Conservation (phyloP, 2,329 filamentous ascomycete genomes). For the Aspergillus sergii region DNA sequence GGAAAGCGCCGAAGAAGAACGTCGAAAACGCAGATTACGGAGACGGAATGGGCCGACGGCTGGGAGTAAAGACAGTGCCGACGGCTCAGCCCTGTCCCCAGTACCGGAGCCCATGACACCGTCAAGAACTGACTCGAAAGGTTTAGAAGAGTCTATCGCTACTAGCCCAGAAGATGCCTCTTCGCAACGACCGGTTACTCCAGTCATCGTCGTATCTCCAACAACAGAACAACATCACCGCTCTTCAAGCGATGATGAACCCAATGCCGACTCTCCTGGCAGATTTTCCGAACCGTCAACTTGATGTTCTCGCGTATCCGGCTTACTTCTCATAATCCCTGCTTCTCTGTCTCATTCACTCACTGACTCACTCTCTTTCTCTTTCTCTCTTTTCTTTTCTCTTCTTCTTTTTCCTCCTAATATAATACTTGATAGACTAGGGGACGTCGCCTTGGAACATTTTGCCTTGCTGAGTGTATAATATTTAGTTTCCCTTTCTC, state of each 20-base stretch:
- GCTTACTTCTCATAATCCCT: neutral
- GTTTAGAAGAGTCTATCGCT: slow-evolving; percentile 24
- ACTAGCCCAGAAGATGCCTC: slow-evolving; percentile 25
- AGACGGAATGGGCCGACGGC: slow-evolving; percentile 58
- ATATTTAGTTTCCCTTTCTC: slow-evolving; percentile 12
- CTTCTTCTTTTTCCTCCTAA: slow-evolving; percentile 19
- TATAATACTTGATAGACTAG: slow-evolving; percentile 39
- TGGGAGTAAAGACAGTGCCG: slow-evolving; percentile 41
- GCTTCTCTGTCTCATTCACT: neutral
- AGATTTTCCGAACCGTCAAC: slow-evolving; percentile 29
- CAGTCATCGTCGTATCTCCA: slow-evolving; percentile 40
- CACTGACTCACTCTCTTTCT: too few species aligned
- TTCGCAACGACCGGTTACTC: slow-evolving; percentile 28
- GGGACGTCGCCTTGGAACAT: slow-evolving; percentile 33
- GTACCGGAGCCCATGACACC: slow-evolving; percentile 37
- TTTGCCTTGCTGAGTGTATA: slow-evolving; percentile 24
- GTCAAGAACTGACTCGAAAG: slow-evolving; percentile 23
- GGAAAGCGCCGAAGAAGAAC: slow-evolving; percentile 79
- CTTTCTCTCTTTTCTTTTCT: neutral
- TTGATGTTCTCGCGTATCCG: slow-evolving; percentile 16
- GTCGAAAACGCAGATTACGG: slow-evolving; percentile 67
- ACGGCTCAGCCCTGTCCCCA: slow-evolving; percentile 33
- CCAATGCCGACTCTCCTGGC: slow-evolving; percentile 25
- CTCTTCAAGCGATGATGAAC: slow-evolving; percentile 24
- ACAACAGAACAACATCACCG: slow-evolving; percentile 26